These are phyloP conservation scores for Asclepias syriaca DNA, from an alignment of 257 asterid genomes.

Conservation along the genomic window DNA sequence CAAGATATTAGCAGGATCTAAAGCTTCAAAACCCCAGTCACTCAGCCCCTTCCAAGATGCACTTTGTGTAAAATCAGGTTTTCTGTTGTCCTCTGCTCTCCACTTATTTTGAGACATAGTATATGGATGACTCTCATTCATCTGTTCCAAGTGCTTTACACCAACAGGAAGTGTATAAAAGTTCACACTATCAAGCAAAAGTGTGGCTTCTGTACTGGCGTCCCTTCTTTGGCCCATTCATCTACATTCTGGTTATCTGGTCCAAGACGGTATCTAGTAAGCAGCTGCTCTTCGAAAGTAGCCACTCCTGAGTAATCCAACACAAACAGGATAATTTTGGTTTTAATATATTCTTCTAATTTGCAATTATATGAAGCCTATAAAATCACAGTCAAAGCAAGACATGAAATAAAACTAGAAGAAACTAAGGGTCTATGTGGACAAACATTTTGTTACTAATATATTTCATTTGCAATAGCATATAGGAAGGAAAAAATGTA, in stretches of 20 bases:
- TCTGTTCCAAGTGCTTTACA: conserved; percentile 49
- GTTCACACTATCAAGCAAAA: conserved; percentile 42
- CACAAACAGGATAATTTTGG: conserved; percentile 10
- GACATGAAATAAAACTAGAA: background rate
- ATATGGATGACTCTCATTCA: conserved; percentile 34
- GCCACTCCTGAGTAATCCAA: conserved; percentile 40
- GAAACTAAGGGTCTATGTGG: background rate
- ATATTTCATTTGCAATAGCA: no score
- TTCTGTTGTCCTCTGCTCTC: conserved; percentile 36
- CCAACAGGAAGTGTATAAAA: conserved; percentile 85
- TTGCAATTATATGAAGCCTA: background rate
- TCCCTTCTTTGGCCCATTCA: conserved; percentile 38
- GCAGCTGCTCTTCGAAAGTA: conserved; percentile 49
- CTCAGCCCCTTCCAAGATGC: conserved; percentile 39
- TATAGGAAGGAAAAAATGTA: no score
- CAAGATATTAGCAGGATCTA: conserved; percentile 28
- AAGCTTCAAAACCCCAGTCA: conserved; percentile 32
- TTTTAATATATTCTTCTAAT: background rate
- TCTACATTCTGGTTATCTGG: conserved; percentile 34
- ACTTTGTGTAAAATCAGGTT: conserved; percentile 28
- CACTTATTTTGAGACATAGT: conserved; percentile 28
- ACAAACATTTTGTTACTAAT: no score
- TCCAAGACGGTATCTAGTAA: conserved; percentile 45
- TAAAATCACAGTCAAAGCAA: background rate
- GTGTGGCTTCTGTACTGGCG: conserved; percentile 36